Conservation (phyloP, 176 grass and related monocot genomes). For the Hordeum vulgare region MorexV3_pseudomolecules_assembly NC_058523.1:128541843-128542342, state of each 20-base stretch:
- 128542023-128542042: neutral
- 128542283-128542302: constrained; percentile 46
- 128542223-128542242: constrained; percentile 59
- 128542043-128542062: too few species aligned
- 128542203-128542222: constrained; percentile 51
- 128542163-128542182: constrained; percentile 39
- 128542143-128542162: constrained; percentile 22
- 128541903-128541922: constrained; percentile 3
- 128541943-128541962: neutral
- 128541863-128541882: neutral
- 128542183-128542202: constrained; percentile 46
- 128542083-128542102: constrained; percentile 33
- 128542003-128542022: constrained; percentile 9
- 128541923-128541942: neutral
- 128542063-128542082: too few species aligned
- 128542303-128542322: constrained; percentile 46
- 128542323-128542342: constrained; percentile 23
- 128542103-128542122: constrained; percentile 33
- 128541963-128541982: constrained; percentile 31
- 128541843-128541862: neutral
- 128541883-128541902: neutral
- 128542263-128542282: constrained; percentile 32
- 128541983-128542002: constrained; percentile 45
- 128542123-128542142: constrained; percentile 47
- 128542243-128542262: constrained; percentile 40